phyloP scores from a whole-genome alignment of 2,329 filamentous ascomycete species.

The Paramyrothecium sp. region DNA sequence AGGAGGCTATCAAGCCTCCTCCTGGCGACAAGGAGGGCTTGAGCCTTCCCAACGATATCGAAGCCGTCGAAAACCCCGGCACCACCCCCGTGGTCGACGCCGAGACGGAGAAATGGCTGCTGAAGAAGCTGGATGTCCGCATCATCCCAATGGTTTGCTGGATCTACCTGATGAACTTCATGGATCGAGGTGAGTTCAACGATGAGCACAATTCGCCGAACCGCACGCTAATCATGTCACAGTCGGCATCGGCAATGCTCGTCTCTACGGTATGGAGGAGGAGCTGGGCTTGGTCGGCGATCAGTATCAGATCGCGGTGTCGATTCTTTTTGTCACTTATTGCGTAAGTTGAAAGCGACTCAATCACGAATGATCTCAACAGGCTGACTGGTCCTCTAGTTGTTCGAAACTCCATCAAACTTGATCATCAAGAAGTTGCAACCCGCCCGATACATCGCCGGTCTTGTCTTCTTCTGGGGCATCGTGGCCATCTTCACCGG shows the following conservation, averaged over 20 bases:
- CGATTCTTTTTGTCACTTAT: slow-evolving; percentile 2
- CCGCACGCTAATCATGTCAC: not conserved
- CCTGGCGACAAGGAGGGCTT: not conserved
- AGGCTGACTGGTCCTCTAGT: not conserved
- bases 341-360: not conserved
- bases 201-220: not conserved
- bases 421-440: slow-evolving; percentile 9
- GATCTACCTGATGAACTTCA: slow-evolving; percentile 33
- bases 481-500: slow-evolving; percentile 56
- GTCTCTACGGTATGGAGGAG: slow-evolving; percentile 1
- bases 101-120: slow-evolving; percentile 15
- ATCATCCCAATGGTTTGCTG: slow-evolving; percentile 30
- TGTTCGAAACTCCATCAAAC: slow-evolving; percentile 11
- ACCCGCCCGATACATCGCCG: slow-evolving; percentile 7
- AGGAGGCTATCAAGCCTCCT: not conserved
- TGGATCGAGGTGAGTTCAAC: slow-evolving; percentile 26
- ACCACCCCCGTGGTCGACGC: not conserved
- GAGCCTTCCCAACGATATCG: slow-evolving; percentile 2
- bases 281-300: slow-evolving; percentile 2
- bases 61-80: slow-evolving; percentile 14
- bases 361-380: not conserved
- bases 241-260: slow-evolving; percentile 3
- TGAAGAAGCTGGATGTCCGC: slow-evolving; percentile 27
- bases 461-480: slow-evolving; percentile 40
- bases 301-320: slow-evolving; percentile 1